Base-by-base conservation (phyloP, 257 asterid species). In the Plectranthus barbatus region DNA sequence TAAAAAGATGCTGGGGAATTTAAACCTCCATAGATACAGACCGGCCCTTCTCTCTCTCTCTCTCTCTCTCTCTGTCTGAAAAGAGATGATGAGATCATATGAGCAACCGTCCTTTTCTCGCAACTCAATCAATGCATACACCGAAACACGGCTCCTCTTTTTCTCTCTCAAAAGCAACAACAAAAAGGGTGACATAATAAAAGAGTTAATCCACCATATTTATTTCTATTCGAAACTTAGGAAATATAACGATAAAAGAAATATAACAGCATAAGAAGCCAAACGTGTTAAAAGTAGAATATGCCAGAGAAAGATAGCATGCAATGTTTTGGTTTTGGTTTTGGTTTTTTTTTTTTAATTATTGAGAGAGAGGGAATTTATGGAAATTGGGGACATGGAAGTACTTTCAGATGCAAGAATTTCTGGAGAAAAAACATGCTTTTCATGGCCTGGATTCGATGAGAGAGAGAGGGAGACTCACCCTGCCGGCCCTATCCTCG, bases 361-460 rank as follows among this genome's bases (percentile, higher is more conserved):
- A 10, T 45, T 17, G 68, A 46, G 64, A 48, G 62, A 48, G 46
- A 26, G 15, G 62, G 91, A 81, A 83, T 81, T 86, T 83, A 67
- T 74, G 81, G 84, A 76, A 72, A 76, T 45, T 8, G 64, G 81
- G 81, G 81, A 76, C 54, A 74, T 60, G 53, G 62, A 72, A 72
- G 79, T 80, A 77, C 74, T 77, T 79, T 83, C 82, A 72, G 82
- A 73, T 74, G 87, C 81, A 72, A 79, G 76, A 72, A 79, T 72
- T 83, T 81, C 82, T 72, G 86, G 67, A 52, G 48, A 26, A 67
- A 9, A 75, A 40, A 75, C 71, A 71, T 72, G 48, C 81, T 71
- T 66, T 60, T 59, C 50, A n/a, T 57, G 75, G 67, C 72, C n/a
- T n/a, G n/a, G n/a, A n/a, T n/a, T n/a, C n/a, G n/a, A n/a, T n/a